phyloP scores from a whole-genome alignment of 163 green algal species.

The Prototheca cutis region DNA sequence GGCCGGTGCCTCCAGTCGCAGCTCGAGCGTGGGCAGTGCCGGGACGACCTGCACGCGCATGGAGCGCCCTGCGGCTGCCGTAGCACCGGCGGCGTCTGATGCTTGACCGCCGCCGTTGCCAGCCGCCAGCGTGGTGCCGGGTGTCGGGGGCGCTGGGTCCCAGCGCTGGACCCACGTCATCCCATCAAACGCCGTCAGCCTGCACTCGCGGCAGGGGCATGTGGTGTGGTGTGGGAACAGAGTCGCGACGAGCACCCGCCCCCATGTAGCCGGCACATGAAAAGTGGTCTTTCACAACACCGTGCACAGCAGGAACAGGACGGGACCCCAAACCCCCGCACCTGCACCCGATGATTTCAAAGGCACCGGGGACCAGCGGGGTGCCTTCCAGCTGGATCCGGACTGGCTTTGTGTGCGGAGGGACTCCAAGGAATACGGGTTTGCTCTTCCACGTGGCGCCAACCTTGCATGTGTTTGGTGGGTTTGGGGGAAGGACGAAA shows the following conservation, averaged over 20 bases:
- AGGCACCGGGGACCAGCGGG: constrained; percentile 31
- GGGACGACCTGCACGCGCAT: constrained; percentile 21
- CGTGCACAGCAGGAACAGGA: too few species aligned
- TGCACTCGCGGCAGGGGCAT: too few species aligned
- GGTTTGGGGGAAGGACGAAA: too few species aligned
- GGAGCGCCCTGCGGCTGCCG: background rate
- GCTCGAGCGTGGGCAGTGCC: constrained; percentile 25
- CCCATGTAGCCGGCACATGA: too few species aligned
- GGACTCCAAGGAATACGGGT: constrained; percentile 25
- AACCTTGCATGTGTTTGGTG: too few species aligned
- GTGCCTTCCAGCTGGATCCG: constrained; percentile 32
- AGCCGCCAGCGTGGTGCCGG: constrained; percentile 4
- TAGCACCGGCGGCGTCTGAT: background rate
- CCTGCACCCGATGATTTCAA: constrained; percentile 32
- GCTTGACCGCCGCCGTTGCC: background rate
- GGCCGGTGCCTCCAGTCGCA: constrained; percentile 10
- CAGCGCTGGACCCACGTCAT: constrained; percentile 39
- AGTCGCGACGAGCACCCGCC: too few species aligned
- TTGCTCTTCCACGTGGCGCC: constrained; percentile 25
- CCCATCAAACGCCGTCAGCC: constrained; percentile 23
- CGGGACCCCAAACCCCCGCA: background rate
- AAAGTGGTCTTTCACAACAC: too few species aligned
- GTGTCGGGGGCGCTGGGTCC: background rate
- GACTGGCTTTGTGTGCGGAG: constrained; percentile 17
- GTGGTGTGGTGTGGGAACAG: too few species aligned